Conservation (phyloP, 306 rosid species). For the Prunus fruticosa region DNA sequence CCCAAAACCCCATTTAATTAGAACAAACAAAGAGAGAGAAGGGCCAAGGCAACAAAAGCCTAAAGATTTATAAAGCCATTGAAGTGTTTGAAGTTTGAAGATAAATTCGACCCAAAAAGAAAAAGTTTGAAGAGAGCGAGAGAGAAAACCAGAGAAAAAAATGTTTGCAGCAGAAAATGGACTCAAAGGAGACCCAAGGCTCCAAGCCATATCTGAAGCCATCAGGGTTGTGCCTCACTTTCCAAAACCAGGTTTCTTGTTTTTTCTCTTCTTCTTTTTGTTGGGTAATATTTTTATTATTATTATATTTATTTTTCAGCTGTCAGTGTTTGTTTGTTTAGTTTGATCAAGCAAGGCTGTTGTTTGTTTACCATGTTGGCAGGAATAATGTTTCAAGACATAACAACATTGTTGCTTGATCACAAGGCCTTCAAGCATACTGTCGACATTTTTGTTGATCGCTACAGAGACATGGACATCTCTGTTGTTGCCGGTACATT, state of each 20-base stretch:
- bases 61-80: neutral
- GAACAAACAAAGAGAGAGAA: neutral
- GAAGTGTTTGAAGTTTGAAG: neutral
- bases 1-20: slow-evolving; percentile 5
- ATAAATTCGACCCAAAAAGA: too few relatives aligned
- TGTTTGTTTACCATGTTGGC: slow-evolving; percentile 8
- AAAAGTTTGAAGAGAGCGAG: neutral
- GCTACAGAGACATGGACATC: slow-evolving; percentile 95
- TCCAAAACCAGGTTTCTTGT: slow-evolving; percentile 67
- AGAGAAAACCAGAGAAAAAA: slow-evolving; percentile 5
- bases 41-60: neutral
- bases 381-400: slow-evolving; percentile 99
- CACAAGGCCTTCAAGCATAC: slow-evolving; percentile 92
- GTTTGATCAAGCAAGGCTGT: slow-evolving; percentile 19
- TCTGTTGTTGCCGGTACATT: slow-evolving; percentile 89
- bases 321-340: slow-evolving; percentile 10
- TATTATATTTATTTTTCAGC: neutral
- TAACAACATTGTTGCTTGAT: slow-evolving; percentile 96
- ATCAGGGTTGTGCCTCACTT: slow-evolving; percentile 97
- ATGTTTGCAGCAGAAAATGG: slow-evolving; percentile 98
- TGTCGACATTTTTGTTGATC: slow-evolving; percentile 97
- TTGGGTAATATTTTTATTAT: neutral
- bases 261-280: neutral
- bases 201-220: slow-evolving; percentile 78
- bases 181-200: slow-evolving; percentile 92